These are phyloP conservation scores for Clavispora asparagi DNA, from an alignment of 805 yeast species.

Conservation along the genomic window DNA sequence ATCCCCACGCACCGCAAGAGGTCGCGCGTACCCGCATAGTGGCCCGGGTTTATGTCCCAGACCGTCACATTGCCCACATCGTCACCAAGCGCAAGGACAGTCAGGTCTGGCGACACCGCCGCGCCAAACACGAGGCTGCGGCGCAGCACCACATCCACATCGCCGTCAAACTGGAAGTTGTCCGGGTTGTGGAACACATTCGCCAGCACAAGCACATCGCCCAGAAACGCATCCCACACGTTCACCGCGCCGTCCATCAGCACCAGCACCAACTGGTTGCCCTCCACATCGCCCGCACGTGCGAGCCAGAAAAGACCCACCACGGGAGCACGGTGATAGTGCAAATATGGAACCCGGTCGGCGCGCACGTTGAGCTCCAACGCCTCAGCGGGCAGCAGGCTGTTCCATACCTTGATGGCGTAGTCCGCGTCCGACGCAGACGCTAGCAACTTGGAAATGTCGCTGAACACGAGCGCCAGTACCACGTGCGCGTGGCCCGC, in stretches of 20 bases:
- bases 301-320: slow-evolving; percentile 53
- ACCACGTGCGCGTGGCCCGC: slow-evolving; percentile 63
- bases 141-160: slow-evolving; percentile 21
- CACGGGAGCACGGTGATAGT: slow-evolving; percentile 51
- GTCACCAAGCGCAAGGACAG: slow-evolving; percentile 58
- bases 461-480: slow-evolving; percentile 51
- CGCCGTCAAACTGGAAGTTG: slow-evolving; percentile 17
- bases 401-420: slow-evolving; percentile 69
- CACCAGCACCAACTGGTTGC: slow-evolving; percentile 23
- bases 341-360: slow-evolving; percentile 9
- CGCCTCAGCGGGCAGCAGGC: slow-evolving; percentile 50
- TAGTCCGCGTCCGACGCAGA: slow-evolving; percentile 72
- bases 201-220: slow-evolving; percentile 31
- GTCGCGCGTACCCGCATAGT: slow-evolving; percentile 8
- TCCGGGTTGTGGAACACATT: slow-evolving; percentile 23
- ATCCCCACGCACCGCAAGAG: slow-evolving; percentile 24
- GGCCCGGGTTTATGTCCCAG: slow-evolving; percentile 36
- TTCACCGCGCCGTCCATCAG: slow-evolving; percentile 70
- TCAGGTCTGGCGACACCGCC: slow-evolving; percentile 44
- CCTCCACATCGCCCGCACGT: slow-evolving; percentile 13
- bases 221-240: slow-evolving; percentile 58
- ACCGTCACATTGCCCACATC: slow-evolving; percentile 55
- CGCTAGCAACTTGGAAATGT: slow-evolving; percentile 49
- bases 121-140: slow-evolving; percentile 55
- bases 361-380: slow-evolving; percentile 25